phyloP scores from a whole-genome alignment of 2,329 filamentous ascomycete genomes.

The Neonectria ditissima region DNA sequence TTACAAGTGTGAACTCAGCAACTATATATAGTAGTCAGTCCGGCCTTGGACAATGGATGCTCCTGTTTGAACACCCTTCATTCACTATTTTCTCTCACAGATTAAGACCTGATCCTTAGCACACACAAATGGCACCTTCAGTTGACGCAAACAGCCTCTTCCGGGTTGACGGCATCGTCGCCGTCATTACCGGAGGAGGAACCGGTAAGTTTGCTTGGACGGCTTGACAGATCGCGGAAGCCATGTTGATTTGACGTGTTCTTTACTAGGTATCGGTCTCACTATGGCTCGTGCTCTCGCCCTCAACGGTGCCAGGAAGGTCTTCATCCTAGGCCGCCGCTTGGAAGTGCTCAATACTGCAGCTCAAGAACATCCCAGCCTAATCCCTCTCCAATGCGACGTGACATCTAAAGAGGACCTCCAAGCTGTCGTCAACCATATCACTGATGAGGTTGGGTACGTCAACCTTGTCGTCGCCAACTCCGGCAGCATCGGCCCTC shows the following conservation, averaged over 20 bases:
- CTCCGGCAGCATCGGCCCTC: conserved; percentile 73
- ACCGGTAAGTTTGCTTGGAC: neutral
- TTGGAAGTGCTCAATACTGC: conserved; percentile 60
- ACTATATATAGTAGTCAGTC: neutral
- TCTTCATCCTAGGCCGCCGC: conserved; percentile 69
- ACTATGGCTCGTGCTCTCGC: conserved; percentile 66
- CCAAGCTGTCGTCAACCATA: conserved; percentile 65
- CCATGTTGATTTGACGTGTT: no score
- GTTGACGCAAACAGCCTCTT: neutral
- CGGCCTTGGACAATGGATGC: neutral
- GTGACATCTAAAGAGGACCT: conserved; percentile 63
- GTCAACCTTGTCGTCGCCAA: conserved; percentile 76
- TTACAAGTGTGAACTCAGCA: neutral
- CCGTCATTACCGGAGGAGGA: conserved; percentile 21
- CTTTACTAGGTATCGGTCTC: conserved; percentile 53
- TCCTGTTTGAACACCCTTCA: neutral
- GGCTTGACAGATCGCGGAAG: no score
- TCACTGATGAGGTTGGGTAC: conserved; percentile 69
- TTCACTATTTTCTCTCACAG: neutral
- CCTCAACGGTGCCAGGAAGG: conserved; percentile 63
- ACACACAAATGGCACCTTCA: neutral
- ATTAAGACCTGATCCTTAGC: neutral
- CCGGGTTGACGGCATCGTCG: conserved; percentile 17
- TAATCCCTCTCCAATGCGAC: conserved; percentile 57
- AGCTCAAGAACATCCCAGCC: conserved; percentile 52